A percentile compares a stretch with the other conserved stretches of the same genome.
Evolutionary conservation across 2,329 filamentous ascomycete species (phyloP).

Genomic region (Zymoseptoria ardabiliae): DNA sequence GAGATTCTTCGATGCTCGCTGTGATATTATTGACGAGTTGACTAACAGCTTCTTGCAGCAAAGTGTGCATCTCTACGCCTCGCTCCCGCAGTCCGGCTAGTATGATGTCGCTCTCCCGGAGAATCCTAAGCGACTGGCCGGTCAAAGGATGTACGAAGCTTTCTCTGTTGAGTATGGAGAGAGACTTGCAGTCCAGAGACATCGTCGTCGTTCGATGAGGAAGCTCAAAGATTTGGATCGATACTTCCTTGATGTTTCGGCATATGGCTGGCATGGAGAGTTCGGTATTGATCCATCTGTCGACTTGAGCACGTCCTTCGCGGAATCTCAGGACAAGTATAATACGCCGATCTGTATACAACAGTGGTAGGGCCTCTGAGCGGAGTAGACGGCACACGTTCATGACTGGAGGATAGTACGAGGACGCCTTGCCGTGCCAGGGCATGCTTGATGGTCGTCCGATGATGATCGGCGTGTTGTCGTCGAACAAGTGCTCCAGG

Average conservation of each 20-base stretch:
- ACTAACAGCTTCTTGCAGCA: background rate
- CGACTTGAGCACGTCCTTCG: conserved; percentile 11
- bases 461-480: conserved; percentile 1
- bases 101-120: conserved; percentile 2
- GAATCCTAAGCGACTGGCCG: conserved; percentile 1
- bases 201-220: conserved; percentile 11
- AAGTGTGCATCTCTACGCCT: background rate
- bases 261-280: background rate
- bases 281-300: conserved; percentile 7
- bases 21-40: conserved; percentile 7
- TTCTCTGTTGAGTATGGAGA: conserved; percentile 5
- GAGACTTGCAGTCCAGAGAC: conserved; percentile 3
- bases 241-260: conserved; percentile 7
- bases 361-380: conserved; percentile 6
- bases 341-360: conserved; percentile 7
- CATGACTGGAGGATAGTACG: conserved; percentile 11
- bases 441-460: conserved; percentile 5
- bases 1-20: conserved; percentile 1
- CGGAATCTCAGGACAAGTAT: conserved; percentile 9
- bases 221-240: conserved; percentile 13
- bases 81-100: background rate
- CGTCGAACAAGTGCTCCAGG: conserved; percentile 8
- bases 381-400: conserved; percentile 9
- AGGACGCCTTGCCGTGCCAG: conserved; percentile 10
- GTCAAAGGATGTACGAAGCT: conserved; percentile 8